Conservation (phyloP, 2,329 filamentous ascomycete genomes). For the Neofusicoccum cordaticola region DNA sequence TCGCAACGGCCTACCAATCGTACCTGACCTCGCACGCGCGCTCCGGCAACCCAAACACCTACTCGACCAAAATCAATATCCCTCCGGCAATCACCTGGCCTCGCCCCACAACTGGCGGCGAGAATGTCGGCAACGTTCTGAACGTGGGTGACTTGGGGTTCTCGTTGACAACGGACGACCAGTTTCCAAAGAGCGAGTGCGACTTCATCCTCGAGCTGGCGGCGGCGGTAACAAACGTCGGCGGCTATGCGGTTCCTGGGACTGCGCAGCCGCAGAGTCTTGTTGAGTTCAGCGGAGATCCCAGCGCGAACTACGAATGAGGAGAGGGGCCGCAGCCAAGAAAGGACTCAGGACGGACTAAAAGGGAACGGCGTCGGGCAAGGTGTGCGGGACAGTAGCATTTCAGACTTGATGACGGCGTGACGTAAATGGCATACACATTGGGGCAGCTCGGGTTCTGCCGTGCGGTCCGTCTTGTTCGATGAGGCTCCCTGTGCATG, state of each 20-base stretch:
- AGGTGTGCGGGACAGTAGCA: too few species aligned
- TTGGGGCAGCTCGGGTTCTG: too few species aligned
- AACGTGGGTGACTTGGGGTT: slow-evolving; percentile 7
- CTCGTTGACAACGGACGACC: not conserved
- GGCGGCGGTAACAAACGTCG: slow-evolving; percentile 14
- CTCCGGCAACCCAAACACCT: slow-evolving; percentile 7
- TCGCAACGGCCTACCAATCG: slow-evolving; percentile 1
- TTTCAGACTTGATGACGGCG: too few species aligned
- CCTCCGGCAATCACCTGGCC: slow-evolving; percentile 11
- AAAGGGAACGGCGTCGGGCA: too few species aligned
- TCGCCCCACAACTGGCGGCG: not conserved
- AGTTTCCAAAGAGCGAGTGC: slow-evolving; percentile 14
- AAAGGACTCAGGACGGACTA: not conserved
- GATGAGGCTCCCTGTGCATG: too few species aligned
- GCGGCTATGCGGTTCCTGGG: slow-evolving; percentile 9
- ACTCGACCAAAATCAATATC: not conserved
- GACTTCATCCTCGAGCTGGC: slow-evolving; percentile 12
- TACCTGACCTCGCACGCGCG: slow-evolving; percentile 17
- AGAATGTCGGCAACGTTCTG: slow-evolving; percentile 3
- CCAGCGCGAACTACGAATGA: slow-evolving; percentile 11
- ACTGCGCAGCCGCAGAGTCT: slow-evolving; percentile 13
- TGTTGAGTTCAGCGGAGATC: slow-evolving; percentile 2
- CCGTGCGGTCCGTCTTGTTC: too few species aligned
- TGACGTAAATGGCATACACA: too few species aligned
- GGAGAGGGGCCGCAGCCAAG: not conserved